Evolutionary conservation across 768 basidiomycete species (phyloP).

Genomic region (Leccinum imitatum): DNA sequence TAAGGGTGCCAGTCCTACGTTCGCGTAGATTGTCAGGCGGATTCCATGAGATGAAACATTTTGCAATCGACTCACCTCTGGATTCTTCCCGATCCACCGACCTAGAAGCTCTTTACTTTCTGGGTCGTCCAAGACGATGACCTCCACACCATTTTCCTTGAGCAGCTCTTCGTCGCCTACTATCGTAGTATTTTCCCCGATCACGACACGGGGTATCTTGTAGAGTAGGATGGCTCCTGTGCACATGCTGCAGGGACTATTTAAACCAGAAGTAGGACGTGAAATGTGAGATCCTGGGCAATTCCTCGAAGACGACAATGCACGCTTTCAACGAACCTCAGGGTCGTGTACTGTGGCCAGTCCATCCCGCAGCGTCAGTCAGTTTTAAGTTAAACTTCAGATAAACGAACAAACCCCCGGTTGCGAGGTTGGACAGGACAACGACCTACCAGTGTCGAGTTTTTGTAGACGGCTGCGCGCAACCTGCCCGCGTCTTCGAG

Average conservation of each 20-base stretch:
- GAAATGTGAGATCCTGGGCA: background rate
- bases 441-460: slow-evolving; percentile 47
- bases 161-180: slow-evolving; percentile 57
- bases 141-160: slow-evolving; percentile 52
- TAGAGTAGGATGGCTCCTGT: slow-evolving; percentile 62
- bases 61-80: slow-evolving; percentile 40
- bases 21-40: background rate
- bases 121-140: slow-evolving; percentile 45
- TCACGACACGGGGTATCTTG: slow-evolving; percentile 63
- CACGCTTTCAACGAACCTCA: slow-evolving; percentile 27
- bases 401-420: background rate
- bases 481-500: slow-evolving; percentile 54
- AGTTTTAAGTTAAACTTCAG: background rate
- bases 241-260: slow-evolving; percentile 65
- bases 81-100: slow-evolving; percentile 54
- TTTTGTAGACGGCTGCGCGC: slow-evolving; percentile 43
- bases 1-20: background rate
- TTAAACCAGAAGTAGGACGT: background rate
- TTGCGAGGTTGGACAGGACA: background rate
- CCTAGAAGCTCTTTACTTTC: slow-evolving; percentile 56
- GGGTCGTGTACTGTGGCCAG: slow-evolving; percentile 36
- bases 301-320: background rate
- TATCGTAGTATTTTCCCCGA: slow-evolving; percentile 60
- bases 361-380: background rate
- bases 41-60: background rate